Evolutionary conservation across 352 stramenopile genomes (phyloP), one percentile per base, ranked within the genome.

Genomic region (Phytophthora ohioensis): DNA sequence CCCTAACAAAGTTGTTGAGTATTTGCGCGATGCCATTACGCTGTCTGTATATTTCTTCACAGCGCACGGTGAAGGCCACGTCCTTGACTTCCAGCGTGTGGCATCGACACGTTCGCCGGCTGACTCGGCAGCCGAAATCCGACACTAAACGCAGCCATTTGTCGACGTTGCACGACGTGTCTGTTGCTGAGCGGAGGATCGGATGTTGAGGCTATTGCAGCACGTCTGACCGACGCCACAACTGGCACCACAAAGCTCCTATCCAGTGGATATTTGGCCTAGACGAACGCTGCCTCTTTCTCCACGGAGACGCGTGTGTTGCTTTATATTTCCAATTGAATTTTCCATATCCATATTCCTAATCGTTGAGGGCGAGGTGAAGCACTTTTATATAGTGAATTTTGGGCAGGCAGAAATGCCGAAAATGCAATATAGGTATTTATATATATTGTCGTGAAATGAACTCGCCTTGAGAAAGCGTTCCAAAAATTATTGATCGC

Each of bases 161-260:
- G 21, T 31, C 21, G 43, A 49, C 43, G 43, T 49, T n/a, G 43
- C 43, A n/a, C 43, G 43, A 49, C 43, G 43, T 49, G 43, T 49
- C 43, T 49, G 43, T 1, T 49, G 43, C n/a, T 49, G 43, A 49
- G 43, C 43, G 43, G 43, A n/a, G 21, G 3, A 21, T 46, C 11
- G 4, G 13, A 21, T 46, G 39, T 46, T 39, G 35, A 39, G 4
- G 35, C 35, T 12, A 39, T 12, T 39, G 35, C 1, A 7, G 11
- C 35, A 39, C 35, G 11, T 39, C 3, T 39, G 35, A 7, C 7
- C 35, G 4, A 11, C 42, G 42, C 42, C 13, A 27, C 13, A 47
- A 31, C 43, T 49, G n/a, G 43, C 17, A 12, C 43, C 43, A 49
- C 8, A 17, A 46, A 46, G n/a, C 15, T 49, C 15, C n/a, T 49